Conservation (phyloP, 1,139 yeast genomes). For the Hyphopichia wangnamkhiaoensis region DNA sequence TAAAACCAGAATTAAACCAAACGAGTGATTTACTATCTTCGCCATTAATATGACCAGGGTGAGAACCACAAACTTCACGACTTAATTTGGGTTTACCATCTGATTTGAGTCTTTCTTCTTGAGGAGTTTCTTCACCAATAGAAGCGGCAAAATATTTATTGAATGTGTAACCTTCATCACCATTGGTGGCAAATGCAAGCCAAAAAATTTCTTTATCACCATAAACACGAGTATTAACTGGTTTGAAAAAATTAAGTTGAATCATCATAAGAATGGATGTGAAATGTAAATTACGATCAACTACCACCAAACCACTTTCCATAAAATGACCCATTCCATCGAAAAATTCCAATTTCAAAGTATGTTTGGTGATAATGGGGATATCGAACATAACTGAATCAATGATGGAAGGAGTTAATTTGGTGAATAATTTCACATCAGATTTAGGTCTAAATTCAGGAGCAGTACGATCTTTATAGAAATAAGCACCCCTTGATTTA, state of each 20-base stretch:
- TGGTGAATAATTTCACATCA: constrained; percentile 26
- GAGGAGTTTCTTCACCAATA: constrained; percentile 28
- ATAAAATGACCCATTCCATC: constrained; percentile 31
- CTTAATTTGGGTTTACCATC: constrained; percentile 22
- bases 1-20: constrained; percentile 39
- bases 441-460: constrained; percentile 25
- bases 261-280: constrained; percentile 28
- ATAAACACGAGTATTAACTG: constrained; percentile 25
- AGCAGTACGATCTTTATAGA: constrained; percentile 33
- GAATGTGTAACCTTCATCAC: constrained; percentile 34
- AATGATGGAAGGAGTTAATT: constrained; percentile 28
- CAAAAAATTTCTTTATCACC: constrained; percentile 41
- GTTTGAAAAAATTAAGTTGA: constrained; percentile 27
- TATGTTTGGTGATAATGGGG: constrained; percentile 26
- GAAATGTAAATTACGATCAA: constrained; percentile 31
- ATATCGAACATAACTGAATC: constrained; percentile 33
- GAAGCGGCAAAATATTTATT: constrained; percentile 31
- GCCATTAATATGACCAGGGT: constrained; percentile 44
- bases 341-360: constrained; percentile 24
- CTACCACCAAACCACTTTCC: constrained; percentile 33
- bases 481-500: constrained; percentile 29
- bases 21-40: constrained; percentile 29
- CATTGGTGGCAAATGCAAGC: constrained; percentile 33
- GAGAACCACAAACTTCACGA: constrained; percentile 43
- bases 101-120: constrained; percentile 17